Evolutionary conservation across 139 green algal genomes (phyloP).

Genomic region (Marvania coccoides): DNA sequence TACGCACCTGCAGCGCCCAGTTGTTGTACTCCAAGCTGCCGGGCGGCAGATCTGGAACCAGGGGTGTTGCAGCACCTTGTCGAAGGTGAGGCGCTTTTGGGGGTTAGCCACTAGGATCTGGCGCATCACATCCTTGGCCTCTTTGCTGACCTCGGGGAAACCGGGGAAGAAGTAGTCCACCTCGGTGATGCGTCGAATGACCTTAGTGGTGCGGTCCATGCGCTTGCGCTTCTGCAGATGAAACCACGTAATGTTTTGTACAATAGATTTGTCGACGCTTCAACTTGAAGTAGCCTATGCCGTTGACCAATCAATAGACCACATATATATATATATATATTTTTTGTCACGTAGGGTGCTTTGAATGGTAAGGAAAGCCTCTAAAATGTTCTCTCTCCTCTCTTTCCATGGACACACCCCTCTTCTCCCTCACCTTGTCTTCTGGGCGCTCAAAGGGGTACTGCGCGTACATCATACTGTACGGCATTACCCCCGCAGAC

Average conservation of each 20-base stretch:
- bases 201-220: conserved; percentile 17
- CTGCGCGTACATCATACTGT: conserved; percentile 71
- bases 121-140: conserved; percentile 37
- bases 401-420: background rate
- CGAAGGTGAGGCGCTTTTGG: conserved; percentile 26
- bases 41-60: conserved; percentile 32
- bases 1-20: conserved; percentile 25
- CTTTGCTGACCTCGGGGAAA: conserved; percentile 6
- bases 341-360: background rate
- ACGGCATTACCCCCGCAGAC: conserved; percentile 64
- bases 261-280: background rate
- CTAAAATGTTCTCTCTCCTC: no score
- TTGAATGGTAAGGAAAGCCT: background rate
- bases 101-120: conserved; percentile 30
- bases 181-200: conserved; percentile 43
- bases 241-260: background rate
- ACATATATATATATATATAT: background rate
- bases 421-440: conserved; percentile 26
- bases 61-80: conserved; percentile 44
- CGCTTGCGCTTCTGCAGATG: conserved; percentile 15
- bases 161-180: conserved; percentile 45
- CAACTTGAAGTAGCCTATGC: background rate
- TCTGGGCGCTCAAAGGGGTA: conserved; percentile 52
- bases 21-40: conserved; percentile 31
- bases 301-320: background rate